Evolutionary conservation across 1,284 basidiomycete species (phyloP).

Genomic region (Xerocomus cyaneibrunnescens): DNA sequence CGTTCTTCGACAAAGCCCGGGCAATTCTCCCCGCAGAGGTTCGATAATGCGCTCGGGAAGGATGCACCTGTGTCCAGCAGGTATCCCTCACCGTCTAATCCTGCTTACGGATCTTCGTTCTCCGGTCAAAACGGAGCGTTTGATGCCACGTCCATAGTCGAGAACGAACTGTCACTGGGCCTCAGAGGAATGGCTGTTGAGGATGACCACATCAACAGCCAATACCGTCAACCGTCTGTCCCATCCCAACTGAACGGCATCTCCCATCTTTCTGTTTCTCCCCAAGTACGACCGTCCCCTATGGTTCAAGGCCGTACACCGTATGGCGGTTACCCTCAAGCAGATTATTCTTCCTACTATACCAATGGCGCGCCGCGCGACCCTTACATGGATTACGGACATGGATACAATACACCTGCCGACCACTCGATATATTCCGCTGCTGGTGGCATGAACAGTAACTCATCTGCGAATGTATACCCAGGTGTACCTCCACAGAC

Average conservation of each 20-base stretch:
- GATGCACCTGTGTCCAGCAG: conserved; percentile 40
- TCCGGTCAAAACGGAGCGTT: conserved; percentile 39
- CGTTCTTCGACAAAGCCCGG: conserved; percentile 46
- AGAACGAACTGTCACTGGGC: conserved; percentile 55
- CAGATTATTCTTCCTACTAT: conserved; percentile 60
- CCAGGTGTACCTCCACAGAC: conserved; percentile 45
- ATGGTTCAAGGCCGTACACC: conserved; percentile 47
- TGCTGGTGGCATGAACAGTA: conserved; percentile 41
- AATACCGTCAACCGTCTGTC: conserved; percentile 32
- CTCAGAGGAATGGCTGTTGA: conserved; percentile 69
- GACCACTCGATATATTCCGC: conserved; percentile 55
- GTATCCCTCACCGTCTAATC: conserved; percentile 47
- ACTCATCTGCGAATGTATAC: conserved; percentile 49
- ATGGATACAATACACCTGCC: conserved; percentile 49
- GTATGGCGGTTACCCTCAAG: conserved; percentile 51
- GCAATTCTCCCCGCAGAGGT: conserved; percentile 55
- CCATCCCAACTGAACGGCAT: conserved; percentile 26
- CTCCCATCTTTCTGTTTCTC: conserved; percentile 26
- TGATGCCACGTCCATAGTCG: conserved; percentile 46
- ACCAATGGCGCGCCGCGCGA: conserved; percentile 44
- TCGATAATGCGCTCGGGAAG: conserved; percentile 46
- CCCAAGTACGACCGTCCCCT: conserved; percentile 41
- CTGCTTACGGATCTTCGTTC: conserved; percentile 38
- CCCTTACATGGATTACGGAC: conserved; percentile 52
- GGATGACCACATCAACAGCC: conserved; percentile 48